phyloP scores from a whole-genome alignment of 139 green algal genomes.

The Closterium sp. region DNA sequence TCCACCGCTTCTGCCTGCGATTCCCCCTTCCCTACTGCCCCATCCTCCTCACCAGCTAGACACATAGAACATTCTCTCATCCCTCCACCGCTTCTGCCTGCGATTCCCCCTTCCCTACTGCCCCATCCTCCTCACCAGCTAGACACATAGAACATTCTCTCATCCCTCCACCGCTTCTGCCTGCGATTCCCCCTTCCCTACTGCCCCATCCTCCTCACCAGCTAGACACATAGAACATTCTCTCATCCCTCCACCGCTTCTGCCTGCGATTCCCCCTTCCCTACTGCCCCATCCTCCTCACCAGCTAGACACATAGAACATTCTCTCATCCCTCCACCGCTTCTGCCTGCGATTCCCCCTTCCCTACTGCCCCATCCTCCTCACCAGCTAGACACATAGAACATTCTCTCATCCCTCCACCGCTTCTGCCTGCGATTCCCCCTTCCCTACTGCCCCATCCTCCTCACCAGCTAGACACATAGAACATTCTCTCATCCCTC shows the following conservation, averaged over 20 bases:
- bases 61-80: slow-evolving; percentile 96
- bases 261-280: no score
- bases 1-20: neutral
- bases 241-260: slow-evolving; percentile 78
- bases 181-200: no score
- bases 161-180: slow-evolving; percentile 66
- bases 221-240: slow-evolving; percentile 93
- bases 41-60: slow-evolving; percentile 62
- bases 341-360: no score
- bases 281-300: no score
- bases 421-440: no score
- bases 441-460: no score
- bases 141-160: slow-evolving; percentile 95
- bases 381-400: slow-evolving; percentile 77
- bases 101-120: no score
- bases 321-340: slow-evolving; percentile 86
- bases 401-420: slow-evolving; percentile 94
- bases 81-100: slow-evolving; percentile 54
- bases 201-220: neutral
- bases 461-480: slow-evolving; percentile 75
- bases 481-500: slow-evolving; percentile 95
- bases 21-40: no score
- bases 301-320: slow-evolving; percentile 88
- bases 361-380: no score
- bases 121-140: slow-evolving; percentile 48